Conservation (phyloP, 2,329 filamentous ascomycete genomes). For the Apiospora koreana region DNA sequence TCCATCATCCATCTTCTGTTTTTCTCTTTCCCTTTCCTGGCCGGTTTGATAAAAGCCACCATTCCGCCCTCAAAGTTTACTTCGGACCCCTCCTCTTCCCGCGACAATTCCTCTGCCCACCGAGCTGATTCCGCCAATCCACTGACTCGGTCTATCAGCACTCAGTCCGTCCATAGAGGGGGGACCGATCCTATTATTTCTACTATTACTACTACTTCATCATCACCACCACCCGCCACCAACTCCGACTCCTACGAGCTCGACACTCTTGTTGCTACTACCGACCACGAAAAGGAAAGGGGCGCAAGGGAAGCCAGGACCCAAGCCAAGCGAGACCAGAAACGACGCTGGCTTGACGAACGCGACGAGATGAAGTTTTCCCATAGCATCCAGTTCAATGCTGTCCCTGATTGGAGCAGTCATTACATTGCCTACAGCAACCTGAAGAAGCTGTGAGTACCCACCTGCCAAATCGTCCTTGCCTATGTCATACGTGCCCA, state of each 20-base stretch:
- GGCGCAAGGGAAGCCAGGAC: constrained; percentile 35
- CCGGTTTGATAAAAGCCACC: constrained; percentile 17
- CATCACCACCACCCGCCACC: background rate
- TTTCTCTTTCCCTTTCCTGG: background rate
- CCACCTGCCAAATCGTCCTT: too few species aligned
- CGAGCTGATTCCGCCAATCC: constrained; percentile 15
- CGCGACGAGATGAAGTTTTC: constrained; percentile 98
- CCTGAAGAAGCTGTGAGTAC: constrained; percentile 88
- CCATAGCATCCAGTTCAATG: constrained; percentile 98
- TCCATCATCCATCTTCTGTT: too few species aligned
- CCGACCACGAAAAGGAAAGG: constrained; percentile 25
- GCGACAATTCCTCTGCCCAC: constrained; percentile 22
- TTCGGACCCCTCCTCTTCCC: constrained; percentile 32
- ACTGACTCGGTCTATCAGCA: constrained; percentile 6
- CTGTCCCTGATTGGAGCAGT: constrained; percentile 98
- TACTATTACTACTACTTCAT: background rate
- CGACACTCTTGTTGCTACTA: constrained; percentile 37
- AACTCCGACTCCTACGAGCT: constrained; percentile 31
- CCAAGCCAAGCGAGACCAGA: constrained; percentile 55
- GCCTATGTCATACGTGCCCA: too few species aligned
- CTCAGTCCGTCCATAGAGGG: constrained; percentile 23
- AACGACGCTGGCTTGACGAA: constrained; percentile 70
- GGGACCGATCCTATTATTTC: constrained; percentile 17
- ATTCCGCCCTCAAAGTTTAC: constrained; percentile 25
- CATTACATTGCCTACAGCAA: constrained; percentile 99